Conservation (phyloP, 257 asterid species). For the Solanum ossicruentum region DNA sequence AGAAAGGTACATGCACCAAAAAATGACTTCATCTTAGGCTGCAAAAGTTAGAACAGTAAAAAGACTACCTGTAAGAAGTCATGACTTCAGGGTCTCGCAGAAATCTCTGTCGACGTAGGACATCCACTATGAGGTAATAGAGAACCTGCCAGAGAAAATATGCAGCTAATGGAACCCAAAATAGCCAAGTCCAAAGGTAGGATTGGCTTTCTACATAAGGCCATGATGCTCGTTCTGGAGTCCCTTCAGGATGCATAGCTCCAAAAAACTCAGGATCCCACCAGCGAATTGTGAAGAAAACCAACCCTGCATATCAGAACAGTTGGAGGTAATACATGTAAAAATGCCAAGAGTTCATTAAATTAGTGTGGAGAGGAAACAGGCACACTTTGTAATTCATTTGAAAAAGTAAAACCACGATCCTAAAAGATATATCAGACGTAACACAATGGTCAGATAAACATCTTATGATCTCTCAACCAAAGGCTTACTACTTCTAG, state of each 20-base stretch:
- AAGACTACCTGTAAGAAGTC: slow-evolving; percentile 86
- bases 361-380: neutral
- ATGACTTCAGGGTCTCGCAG: slow-evolving; percentile 87
- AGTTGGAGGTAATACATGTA: neutral
- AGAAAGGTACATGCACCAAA: neutral
- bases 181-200: slow-evolving; percentile 92
- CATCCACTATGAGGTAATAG: slow-evolving; percentile 82
- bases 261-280: slow-evolving; percentile 82
- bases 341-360: neutral
- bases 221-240: slow-evolving; percentile 59
- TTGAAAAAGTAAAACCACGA: neutral
- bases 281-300: slow-evolving; percentile 96
- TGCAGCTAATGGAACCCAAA: slow-evolving; percentile 70
- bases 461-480: neutral
- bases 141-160: slow-evolving; percentile 80
- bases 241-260: slow-evolving; percentile 87
- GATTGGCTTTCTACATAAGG: slow-evolving; percentile 69
- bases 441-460: neutral
- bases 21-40: neutral
- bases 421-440: neutral
- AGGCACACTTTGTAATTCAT: neutral
- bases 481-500: neutral
- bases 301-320: slow-evolving; percentile 52
- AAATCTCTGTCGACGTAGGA: slow-evolving; percentile 78
- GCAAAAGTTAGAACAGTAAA: neutral